Evolutionary conservation across 768 basidiomycete genomes (phyloP), one percentile per base, ranked within the genome.

Genomic region (Lyophyllum shimeji): DNA sequence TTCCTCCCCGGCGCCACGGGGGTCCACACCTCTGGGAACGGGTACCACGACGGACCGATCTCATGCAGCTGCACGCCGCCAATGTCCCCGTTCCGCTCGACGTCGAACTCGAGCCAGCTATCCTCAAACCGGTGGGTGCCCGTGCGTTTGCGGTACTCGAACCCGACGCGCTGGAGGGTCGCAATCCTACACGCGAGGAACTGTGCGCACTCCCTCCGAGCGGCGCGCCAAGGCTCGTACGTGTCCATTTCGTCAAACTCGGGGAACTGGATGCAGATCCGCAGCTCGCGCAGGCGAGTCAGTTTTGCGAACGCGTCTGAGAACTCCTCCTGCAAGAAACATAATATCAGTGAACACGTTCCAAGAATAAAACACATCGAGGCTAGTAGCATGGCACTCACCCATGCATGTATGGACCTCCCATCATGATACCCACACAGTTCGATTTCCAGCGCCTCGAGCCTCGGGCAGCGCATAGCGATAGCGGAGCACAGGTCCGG

Each of bases 351-450:
- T 9, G n/a, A 18, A 40, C 17, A n/a, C n/a, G 18, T 40, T n/a
- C 6, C 17, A n/a, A n/a, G 39, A 18, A 37, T 13, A 45, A 31
- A 18, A 37, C 34, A 45, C 29, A 18, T 9, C 5, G 9, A 29
- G 1, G n/a, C 29, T 2, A 29, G 17, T 29, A 13, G 15, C 7
- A 13, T 13, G 45, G 55, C 31, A 50, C 71, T 60, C 50, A 76
- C 76, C 76, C 76, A 77, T 42, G 73, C 67, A 46, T 69, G 66
- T 7, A 71, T 71, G 3, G 69, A 65, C 37, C 74, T 74, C 40
- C 74, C 74, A 34, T 76, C 72, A 31, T 70, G 70, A 56, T 76
- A 76, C 44, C 74, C 74, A 60, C 76, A 78, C 3, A 71, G 61
- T 59, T 78, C 76, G 17, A 78, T 66, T 57, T 78, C 76, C 44